These are phyloP conservation scores for Kluyveromyces dobzhanskii DNA, from an alignment of 805 yeast genomes.

Conservation along the genomic window DNA sequence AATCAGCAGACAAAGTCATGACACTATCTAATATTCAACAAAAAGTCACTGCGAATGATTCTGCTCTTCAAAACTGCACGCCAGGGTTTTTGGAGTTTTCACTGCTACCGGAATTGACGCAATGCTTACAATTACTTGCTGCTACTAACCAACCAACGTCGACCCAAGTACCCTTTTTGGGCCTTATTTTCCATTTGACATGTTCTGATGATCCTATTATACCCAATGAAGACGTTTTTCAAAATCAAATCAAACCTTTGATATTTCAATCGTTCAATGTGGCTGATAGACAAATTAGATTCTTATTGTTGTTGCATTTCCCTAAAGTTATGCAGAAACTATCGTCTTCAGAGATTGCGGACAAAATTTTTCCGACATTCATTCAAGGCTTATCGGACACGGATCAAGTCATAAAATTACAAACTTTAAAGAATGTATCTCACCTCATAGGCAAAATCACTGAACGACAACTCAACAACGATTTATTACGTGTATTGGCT, in stretches of 20 bases:
- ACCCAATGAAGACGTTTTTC: slow-evolving; percentile 4
- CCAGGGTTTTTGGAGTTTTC: slow-evolving; percentile 52
- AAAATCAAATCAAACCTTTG: slow-evolving; percentile 38
- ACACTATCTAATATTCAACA: slow-evolving; percentile 19
- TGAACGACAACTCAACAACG: slow-evolving; percentile 80
- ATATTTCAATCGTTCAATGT: slow-evolving; percentile 54
- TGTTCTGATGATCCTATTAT: slow-evolving; percentile 7
- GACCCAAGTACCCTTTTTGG: slow-evolving; percentile 6
- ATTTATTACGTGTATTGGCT: slow-evolving; percentile 70
- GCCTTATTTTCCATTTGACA: slow-evolving; percentile 6
- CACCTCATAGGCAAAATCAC: slow-evolving; percentile 54
- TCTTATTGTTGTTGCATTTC: slow-evolving; percentile 57
- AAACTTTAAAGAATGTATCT: slow-evolving; percentile 54
- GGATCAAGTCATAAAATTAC: slow-evolving; percentile 70
- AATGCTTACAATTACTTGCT: slow-evolving; percentile 30
- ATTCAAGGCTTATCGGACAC: slow-evolving; percentile 83
- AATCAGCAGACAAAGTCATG: slow-evolving; percentile 43
- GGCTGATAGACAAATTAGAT: slow-evolving; percentile 70
- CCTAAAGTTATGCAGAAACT: slow-evolving; percentile 45
- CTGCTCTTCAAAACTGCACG: slow-evolving; percentile 27
- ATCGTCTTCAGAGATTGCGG: slow-evolving; percentile 54
- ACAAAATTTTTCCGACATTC: slow-evolving; percentile 56
- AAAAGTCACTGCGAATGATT: slow-evolving; percentile 32
- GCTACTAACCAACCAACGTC: slow-evolving; percentile 7
- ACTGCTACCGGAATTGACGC: slow-evolving; percentile 62